Base-by-base conservation (phyloP, 2,329 filamentous ascomycete genomes). In the Pestalotiopsis sp. region DNA sequence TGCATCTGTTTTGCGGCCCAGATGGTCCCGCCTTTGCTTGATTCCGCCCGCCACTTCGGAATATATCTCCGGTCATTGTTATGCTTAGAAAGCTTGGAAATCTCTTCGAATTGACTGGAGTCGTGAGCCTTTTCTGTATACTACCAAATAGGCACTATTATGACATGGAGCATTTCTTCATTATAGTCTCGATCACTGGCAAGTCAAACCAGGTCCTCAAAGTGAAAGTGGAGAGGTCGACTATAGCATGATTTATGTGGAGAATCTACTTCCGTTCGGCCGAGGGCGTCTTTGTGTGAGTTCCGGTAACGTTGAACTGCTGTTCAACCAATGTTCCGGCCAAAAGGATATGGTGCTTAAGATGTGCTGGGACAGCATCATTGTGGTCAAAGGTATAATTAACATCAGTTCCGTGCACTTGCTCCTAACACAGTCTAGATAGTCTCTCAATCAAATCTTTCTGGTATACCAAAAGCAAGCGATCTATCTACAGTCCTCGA, bases 401-500 rank as follows among this genome's bases (percentile, higher is more conserved):
- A 36, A 36, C 7, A 36, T 36, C 31, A 36, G 31, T 36, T 36
- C 31, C 31, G 31, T 36, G 31, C 31, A 36, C 31, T 36, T 23
- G 20, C 20, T 23, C 20, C 20, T 23, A 23, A 23, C 20, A 23
- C 20, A 23, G 20, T 23, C 20, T 23, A 23, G 20, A 23, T 23
- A 23, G 20, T n/a, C 45, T 20, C 17, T 52, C 45, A 52, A 52
- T 52, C 45, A 52, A 20, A 52, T 17, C 45, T 23, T 52, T 52
- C 45, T 52, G 23, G 20, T 52, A 36, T 36, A 62, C 59, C 39
- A 45, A 49, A 64, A 49, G 61, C 41, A 45, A 45, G 59, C 27
- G 59, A 36, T 49, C 61, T 64, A 64, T 64, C 39, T 64, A 64
- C 61, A 64, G 39, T 25, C 41, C 61, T 64, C 25, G 20, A 31